A percentile compares a stretch with the other conserved stretches of the same genome.
These are phyloP conservation scores for Lepraria neglecta DNA, from an alignment of 495 filamentous ascomycete genomes.

Conservation along the genomic window DNA sequence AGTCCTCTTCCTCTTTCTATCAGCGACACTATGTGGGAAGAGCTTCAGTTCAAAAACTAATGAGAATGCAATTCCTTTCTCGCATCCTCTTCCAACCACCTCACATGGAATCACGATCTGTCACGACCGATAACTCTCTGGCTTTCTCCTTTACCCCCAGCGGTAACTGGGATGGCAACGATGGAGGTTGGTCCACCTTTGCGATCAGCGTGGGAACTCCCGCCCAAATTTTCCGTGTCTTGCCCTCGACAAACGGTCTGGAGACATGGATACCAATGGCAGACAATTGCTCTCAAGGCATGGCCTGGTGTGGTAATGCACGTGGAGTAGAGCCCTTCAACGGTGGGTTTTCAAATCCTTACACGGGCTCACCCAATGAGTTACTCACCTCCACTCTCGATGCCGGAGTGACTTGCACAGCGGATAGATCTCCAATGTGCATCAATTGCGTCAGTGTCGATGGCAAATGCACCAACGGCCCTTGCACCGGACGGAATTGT, in stretches of 20 bases:
- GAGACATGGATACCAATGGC: conserved; percentile 39
- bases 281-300: conserved; percentile 26
- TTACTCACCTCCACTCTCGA: conserved; percentile 14
- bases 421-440: conserved; percentile 26
- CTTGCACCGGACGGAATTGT: conserved; percentile 20
- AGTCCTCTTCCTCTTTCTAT: too few relatives aligned
- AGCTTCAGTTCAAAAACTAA: not conserved
- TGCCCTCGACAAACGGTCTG: conserved; percentile 41
- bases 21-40: not conserved
- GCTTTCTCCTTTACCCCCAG: conserved; percentile 20
- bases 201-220: conserved; percentile 44
- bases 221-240: conserved; percentile 39
- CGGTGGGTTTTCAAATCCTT: conserved; percentile 14
- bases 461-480: conserved; percentile 25
- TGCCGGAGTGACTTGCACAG: conserved; percentile 23
- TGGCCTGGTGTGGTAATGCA: conserved; percentile 35
- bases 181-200: conserved; percentile 50
- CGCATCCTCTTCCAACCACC: not conserved
- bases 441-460: conserved; percentile 19
- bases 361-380: conserved; percentile 19
- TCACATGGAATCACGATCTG: not conserved
- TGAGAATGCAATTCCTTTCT: not conserved
- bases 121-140: conserved; percentile 6
- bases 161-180: conserved; percentile 43
- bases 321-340: conserved; percentile 36